These are phyloP conservation scores for Mayamaea pseudoterrestris DNA, from an alignment of 108 stramenopile genomes.

Conservation along the genomic window DNA sequence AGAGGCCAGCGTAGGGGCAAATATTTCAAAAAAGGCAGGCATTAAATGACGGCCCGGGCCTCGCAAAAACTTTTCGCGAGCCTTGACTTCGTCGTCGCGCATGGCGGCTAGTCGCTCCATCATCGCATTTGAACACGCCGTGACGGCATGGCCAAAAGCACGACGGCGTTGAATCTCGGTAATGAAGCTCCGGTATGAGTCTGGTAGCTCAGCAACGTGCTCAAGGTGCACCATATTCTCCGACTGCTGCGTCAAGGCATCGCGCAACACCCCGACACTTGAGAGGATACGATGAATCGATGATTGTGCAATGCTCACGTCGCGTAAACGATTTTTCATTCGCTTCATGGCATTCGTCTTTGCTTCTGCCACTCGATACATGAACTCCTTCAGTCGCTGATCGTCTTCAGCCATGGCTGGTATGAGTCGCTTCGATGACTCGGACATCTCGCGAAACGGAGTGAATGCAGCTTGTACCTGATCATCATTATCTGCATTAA, in stretches of 20 bases:
- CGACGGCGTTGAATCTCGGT: slow-evolving; percentile 50
- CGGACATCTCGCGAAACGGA: slow-evolving; percentile 50
- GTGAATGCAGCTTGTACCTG: slow-evolving; percentile 53
- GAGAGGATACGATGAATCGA: slow-evolving; percentile 58
- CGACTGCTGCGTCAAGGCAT: slow-evolving; percentile 51
- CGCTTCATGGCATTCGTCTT: slow-evolving; percentile 68
- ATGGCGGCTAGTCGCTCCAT: slow-evolving; percentile 62
- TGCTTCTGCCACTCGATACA: slow-evolving; percentile 52
- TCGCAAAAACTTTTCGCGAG: slow-evolving; percentile 66
- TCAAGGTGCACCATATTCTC: slow-evolving; percentile 69
- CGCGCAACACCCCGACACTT: slow-evolving; percentile 51
- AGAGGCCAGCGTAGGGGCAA: slow-evolving; percentile 73
- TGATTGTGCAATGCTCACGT: slow-evolving; percentile 66
- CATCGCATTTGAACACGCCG: slow-evolving; percentile 46
- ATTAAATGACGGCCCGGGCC: slow-evolving; percentile 70
- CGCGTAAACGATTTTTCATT: slow-evolving; percentile 64
- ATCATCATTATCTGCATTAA: slow-evolving; percentile 26
- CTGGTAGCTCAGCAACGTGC: slow-evolving; percentile 57
- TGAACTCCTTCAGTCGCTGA: slow-evolving; percentile 30
- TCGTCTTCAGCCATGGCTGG: slow-evolving; percentile 64
- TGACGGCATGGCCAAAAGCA: slow-evolving; percentile 66
- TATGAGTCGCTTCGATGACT: slow-evolving; percentile 42
- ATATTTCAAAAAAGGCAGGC: slow-evolving; percentile 79
- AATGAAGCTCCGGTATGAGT: slow-evolving; percentile 55
- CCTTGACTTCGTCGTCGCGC: slow-evolving; percentile 63